Conservation (phyloP, 768 basidiomycete species). For the Boletus subcaerulescens region DNA sequence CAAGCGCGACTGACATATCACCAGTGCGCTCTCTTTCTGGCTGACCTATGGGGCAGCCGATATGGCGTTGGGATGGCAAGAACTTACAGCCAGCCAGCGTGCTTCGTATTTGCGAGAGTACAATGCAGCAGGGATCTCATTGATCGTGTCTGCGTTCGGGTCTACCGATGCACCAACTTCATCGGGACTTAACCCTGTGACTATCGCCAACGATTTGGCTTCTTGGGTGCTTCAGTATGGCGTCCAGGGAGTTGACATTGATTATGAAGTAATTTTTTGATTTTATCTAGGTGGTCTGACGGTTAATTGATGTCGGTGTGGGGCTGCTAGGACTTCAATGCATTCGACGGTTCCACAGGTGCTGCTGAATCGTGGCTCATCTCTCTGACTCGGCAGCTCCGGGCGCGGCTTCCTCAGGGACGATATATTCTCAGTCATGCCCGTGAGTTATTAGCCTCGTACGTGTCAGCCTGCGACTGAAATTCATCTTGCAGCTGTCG, state of each 20-base stretch:
- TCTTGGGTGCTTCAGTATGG: constrained; percentile 43
- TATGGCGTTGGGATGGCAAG: constrained; percentile 42
- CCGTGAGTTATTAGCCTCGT: constrained; percentile 21
- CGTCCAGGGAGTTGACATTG: constrained; percentile 51
- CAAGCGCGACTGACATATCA: neutral
- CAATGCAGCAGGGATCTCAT: constrained; percentile 49
- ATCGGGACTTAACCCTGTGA: constrained; percentile 34
- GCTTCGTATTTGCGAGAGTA: constrained; percentile 44
- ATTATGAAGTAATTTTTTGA: constrained; percentile 39
- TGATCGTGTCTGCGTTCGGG: constrained; percentile 55
- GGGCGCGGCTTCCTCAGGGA: constrained; percentile 28
- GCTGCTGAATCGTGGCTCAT: constrained; percentile 27
- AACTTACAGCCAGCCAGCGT: constrained; percentile 36
- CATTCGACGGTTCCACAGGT: constrained; percentile 34
- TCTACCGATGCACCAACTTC: constrained; percentile 38
- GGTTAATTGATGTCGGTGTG: neutral
- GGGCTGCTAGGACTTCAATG: constrained; percentile 26
- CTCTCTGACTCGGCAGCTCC: constrained; percentile 29
- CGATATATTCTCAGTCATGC: constrained; percentile 33
- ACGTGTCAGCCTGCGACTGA: neutral
- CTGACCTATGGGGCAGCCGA: constrained; percentile 40
- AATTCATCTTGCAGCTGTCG: constrained; percentile 32
- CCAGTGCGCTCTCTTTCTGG: constrained; percentile 40
- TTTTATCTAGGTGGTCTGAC: neutral
- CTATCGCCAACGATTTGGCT: constrained; percentile 39